phyloP scores from a whole-genome alignment of 2,329 filamentous ascomycete genomes.

The Neoascochyta sp. region DNA sequence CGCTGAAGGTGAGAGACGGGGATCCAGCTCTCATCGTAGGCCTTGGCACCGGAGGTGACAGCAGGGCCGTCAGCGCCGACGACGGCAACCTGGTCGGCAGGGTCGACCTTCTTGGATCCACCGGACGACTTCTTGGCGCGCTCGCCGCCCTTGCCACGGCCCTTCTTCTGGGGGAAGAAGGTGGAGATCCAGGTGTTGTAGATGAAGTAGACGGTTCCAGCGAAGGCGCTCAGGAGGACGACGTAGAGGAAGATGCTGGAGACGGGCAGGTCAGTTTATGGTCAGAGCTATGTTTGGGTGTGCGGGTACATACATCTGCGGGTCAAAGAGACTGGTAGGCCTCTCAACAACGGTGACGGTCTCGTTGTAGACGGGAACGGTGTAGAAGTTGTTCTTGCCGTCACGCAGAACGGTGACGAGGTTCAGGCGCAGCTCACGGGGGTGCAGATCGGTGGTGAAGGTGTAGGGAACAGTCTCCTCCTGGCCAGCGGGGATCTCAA shows the following conservation, averaged over 20 bases:
- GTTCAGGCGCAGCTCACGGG: slow-evolving; percentile 78
- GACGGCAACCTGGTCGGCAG: slow-evolving; percentile 55
- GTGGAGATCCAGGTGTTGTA: slow-evolving; percentile 98
- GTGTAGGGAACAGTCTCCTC: slow-evolving; percentile 74
- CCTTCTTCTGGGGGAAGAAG: slow-evolving; percentile 81
- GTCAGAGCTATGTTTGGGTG: neutral
- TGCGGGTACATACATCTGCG: slow-evolving; percentile 76
- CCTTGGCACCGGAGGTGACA: slow-evolving; percentile 65
- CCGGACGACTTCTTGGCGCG: slow-evolving; percentile 59
- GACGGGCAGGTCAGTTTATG: slow-evolving; percentile 12
- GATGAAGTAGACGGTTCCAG: slow-evolving; percentile 85
- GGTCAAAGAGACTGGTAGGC: slow-evolving; percentile 86
- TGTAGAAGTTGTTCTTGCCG: slow-evolving; percentile 65
- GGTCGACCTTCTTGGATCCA: slow-evolving; percentile 65
- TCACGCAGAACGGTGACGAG: slow-evolving; percentile 71
- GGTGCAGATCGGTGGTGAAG: slow-evolving; percentile 88
- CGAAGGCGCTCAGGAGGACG: slow-evolving; percentile 75
- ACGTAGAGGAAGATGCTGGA: slow-evolving; percentile 93
- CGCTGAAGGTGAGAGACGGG: slow-evolving; percentile 84
- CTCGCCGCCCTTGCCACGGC: slow-evolving; percentile 60
- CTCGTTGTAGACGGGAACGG: slow-evolving; percentile 74
- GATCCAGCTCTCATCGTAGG: slow-evolving; percentile 92
- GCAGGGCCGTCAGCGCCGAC: slow-evolving; percentile 69
- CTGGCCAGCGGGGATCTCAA: slow-evolving; percentile 71
- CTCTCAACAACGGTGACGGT: slow-evolving; percentile 85